phyloP scores from a whole-genome alignment of 805 yeast genomes.

The Sugiyamaella chiloensis region DNA sequence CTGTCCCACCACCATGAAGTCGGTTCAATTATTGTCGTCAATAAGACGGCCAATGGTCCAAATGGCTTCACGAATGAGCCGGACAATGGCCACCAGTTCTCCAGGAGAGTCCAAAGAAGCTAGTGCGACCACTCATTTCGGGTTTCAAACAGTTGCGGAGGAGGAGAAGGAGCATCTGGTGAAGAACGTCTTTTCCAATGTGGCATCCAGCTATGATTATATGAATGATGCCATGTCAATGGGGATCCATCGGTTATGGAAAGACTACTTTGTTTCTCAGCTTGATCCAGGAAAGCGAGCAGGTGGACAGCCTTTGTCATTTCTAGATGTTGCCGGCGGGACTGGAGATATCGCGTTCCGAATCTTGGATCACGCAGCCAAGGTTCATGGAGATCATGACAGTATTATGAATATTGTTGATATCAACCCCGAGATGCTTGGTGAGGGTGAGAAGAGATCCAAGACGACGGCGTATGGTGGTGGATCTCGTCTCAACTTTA shows the following conservation, averaged over 20 bases:
- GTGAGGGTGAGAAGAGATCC: conserved; percentile 83
- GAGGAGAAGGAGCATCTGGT: conserved; percentile 70
- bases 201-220: conserved; percentile 88
- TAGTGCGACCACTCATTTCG: conserved; percentile 79
- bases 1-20: too few species aligned
- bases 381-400: conserved; percentile 66
- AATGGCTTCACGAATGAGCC: too few species aligned
- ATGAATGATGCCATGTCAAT: conserved; percentile 99
- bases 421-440: conserved; percentile 93
- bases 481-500: conserved; percentile 61
- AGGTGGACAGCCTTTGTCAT: conserved; percentile 76
- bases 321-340: conserved; percentile 97
- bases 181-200: conserved; percentile 87
- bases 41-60: too few species aligned
- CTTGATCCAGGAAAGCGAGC: conserved; percentile 93
- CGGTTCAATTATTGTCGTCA: too few species aligned
- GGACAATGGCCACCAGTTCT: too few species aligned
- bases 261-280: conserved; percentile 79
- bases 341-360: conserved; percentile 98
- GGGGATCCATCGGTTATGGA: conserved; percentile 95
- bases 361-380: conserved; percentile 83
- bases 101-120: neutral
- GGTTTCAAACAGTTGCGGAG: conserved; percentile 75
- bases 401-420: conserved; percentile 89
- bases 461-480: conserved; percentile 58